A percentile compares a stretch with the other conserved stretches of the same genome.
Evolutionary conservation across 2,329 filamentous ascomycete genomes (phyloP).

Genomic region (Beauveria australis): DNA sequence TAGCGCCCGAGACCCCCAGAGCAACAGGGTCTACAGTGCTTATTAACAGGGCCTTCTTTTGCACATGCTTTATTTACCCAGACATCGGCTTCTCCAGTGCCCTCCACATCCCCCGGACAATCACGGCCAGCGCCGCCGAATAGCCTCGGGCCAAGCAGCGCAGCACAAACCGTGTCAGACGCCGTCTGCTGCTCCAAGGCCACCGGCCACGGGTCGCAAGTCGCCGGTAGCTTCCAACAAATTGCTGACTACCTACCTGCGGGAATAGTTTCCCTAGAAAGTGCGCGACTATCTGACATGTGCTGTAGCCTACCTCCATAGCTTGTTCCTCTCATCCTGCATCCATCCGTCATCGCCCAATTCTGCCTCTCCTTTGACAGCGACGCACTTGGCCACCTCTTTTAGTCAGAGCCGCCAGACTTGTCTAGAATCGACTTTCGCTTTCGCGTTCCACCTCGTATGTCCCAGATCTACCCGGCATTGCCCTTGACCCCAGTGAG

Average conservation of each 20-base stretch:
- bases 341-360: not conserved
- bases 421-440: not conserved
- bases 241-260: not conserved
- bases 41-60: not conserved
- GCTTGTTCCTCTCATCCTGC: not conserved
- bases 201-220: not conserved
- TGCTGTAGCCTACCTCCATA: not conserved
- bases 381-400: not conserved
- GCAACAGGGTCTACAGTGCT: too few species aligned
- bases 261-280: not conserved
- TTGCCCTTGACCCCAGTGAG: not conserved
- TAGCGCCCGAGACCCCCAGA: not conserved
- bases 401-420: not conserved
- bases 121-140: conserved; percentile 6
- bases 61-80: not conserved
- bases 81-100: not conserved
- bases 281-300: not conserved
- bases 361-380: not conserved
- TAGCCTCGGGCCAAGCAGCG: conserved; percentile 2
- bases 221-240: not conserved
- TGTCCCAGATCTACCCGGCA: not conserved
- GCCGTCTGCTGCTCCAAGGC: not conserved
- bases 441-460: not conserved
- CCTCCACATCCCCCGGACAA: conserved; percentile 1
- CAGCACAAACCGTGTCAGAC: not conserved